These are phyloP conservation scores for Solanum hybrid DNA, from an alignment of 305 asterid genomes.

Conservation along the genomic window DNA sequence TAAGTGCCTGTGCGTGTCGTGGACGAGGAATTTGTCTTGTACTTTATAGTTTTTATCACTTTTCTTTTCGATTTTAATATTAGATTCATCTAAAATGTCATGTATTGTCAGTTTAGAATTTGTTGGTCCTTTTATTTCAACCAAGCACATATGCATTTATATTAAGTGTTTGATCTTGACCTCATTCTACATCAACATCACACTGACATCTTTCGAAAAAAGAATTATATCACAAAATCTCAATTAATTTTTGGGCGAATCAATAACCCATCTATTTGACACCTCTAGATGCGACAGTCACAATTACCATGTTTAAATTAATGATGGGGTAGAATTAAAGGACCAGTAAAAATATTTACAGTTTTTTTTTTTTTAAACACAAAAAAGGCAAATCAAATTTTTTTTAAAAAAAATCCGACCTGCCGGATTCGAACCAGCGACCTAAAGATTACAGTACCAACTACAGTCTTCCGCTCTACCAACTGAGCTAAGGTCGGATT, in stretches of 20 bases:
- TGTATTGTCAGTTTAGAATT: too few species aligned
- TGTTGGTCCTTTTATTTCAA: too few species aligned
- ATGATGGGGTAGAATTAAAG: background rate
- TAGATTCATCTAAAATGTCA: too few species aligned
- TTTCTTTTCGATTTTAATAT: too few species aligned
- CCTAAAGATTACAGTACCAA: conserved; percentile 45
- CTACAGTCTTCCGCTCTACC: conserved; percentile 99
- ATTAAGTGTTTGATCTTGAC: background rate
- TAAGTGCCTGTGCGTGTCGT: too few species aligned
- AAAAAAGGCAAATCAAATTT: background rate
- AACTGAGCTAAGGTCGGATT: conserved; percentile 98
- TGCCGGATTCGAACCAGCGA: conserved; percentile 75
- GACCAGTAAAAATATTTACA: background rate
- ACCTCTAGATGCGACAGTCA: too few species aligned
- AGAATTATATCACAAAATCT: background rate
- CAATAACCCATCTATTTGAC: too few species aligned
- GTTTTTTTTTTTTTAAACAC: background rate
- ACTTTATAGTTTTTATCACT: too few species aligned
- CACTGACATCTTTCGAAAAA: too few species aligned
- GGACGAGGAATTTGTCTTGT: too few species aligned
- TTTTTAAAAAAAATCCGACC: background rate
- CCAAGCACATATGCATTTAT: too few species aligned
- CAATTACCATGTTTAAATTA: background rate
- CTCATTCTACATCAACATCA: background rate
- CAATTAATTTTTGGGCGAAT: background rate